Conservation (phyloP, 371 early-diverging fungal species). For the Dichotomocladium elegans region DNA sequence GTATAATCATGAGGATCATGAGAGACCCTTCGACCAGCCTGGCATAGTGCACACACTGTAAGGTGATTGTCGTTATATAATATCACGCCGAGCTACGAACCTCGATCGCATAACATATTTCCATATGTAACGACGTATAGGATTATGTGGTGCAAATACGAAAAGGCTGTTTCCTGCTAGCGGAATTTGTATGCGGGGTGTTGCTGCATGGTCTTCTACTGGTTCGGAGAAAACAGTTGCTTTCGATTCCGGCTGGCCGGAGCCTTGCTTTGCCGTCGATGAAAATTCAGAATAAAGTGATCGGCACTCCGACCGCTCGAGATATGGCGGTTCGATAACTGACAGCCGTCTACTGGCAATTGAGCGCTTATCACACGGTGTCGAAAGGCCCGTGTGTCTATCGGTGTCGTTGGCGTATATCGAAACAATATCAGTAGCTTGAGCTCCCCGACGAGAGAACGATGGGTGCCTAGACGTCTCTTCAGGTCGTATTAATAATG, state of each 20-base stretch:
- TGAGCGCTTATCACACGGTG: background rate
- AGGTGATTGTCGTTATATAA: background rate
- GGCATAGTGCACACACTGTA: conserved; percentile 1
- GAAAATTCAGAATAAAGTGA: conserved; percentile 7
- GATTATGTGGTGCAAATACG: conserved; percentile 22
- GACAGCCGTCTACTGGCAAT: background rate
- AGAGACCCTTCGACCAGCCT: conserved; percentile 43
- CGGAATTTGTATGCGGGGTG: background rate
- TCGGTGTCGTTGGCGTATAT: no score
- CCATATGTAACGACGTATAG: conserved; percentile 28
- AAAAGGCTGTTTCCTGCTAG: conserved; percentile 4
- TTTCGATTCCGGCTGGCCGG: background rate
- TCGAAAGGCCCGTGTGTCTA: background rate
- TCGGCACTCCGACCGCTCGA: conserved; percentile 1
- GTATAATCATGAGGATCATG: conserved; percentile 40
- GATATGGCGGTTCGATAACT: background rate
- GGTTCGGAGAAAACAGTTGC: no score
- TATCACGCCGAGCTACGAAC: conserved; percentile 15
- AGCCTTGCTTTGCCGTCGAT: conserved; percentile 3
- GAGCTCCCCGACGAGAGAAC: background rate
- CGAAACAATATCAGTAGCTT: background rate
- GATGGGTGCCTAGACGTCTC: background rate
- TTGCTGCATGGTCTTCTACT: no score
- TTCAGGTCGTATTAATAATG: no score
- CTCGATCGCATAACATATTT: conserved; percentile 27